These are phyloP conservation scores for Hysterangium stoloniferum DNA, from an alignment of 768 basidiomycete genomes.

Conservation along the genomic window DNA sequence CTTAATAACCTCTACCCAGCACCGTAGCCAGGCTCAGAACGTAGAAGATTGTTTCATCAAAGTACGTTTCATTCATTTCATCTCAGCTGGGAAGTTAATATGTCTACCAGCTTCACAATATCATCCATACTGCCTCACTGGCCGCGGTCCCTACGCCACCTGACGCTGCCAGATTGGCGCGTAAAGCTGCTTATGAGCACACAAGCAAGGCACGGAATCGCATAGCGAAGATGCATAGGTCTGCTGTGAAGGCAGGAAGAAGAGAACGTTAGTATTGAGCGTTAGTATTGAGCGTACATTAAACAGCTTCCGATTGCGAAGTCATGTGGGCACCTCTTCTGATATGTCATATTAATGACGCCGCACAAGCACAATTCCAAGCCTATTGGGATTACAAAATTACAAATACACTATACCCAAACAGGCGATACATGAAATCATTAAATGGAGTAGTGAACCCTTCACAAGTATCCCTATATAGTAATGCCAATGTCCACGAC, in stretches of 20 bases:
- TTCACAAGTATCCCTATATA: too few relatives aligned
- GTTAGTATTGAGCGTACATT: not conserved
- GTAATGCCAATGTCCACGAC: not conserved
- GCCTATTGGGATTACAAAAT: too few relatives aligned
- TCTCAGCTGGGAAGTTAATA: too few relatives aligned
- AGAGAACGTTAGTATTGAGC: slow-evolving; percentile 22
- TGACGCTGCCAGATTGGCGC: slow-evolving; percentile 47
- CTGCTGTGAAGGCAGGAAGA: slow-evolving; percentile 30
- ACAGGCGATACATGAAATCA: too few relatives aligned
- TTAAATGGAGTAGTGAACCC: too few relatives aligned
- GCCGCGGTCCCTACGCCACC: slow-evolving; percentile 44
- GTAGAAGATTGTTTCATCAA: slow-evolving; percentile 64
- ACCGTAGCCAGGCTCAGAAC: slow-evolving; percentile 75
- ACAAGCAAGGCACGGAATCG: slow-evolving; percentile 41
- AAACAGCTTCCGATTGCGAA: not conserved
- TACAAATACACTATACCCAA: too few relatives aligned
- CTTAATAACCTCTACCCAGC: slow-evolving; percentile 57
- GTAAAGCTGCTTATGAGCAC: slow-evolving; percentile 37
- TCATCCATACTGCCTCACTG: slow-evolving; percentile 42
- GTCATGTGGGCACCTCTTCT: not conserved
- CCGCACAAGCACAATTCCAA: not conserved
- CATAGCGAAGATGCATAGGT: slow-evolving; percentile 45
- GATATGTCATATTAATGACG: not conserved
- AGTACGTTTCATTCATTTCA: slow-evolving; percentile 37
- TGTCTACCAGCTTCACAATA: slow-evolving; percentile 41